Conservation (phyloP, 1,284 basidiomycete species). For the Entoloma clypeatum region DNA sequence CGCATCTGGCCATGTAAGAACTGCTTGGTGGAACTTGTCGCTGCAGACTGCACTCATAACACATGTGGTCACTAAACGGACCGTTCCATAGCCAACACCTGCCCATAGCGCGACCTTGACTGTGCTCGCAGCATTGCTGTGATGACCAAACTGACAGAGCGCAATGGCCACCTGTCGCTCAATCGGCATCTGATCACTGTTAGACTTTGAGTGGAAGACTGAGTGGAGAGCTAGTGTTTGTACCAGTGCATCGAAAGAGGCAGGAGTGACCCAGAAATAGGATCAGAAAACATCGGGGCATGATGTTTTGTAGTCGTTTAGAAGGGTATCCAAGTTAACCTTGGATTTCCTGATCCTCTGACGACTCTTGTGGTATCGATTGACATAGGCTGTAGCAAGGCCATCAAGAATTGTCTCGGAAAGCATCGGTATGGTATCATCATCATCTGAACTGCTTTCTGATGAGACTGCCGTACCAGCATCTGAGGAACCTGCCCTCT, state of each 20-base stretch:
- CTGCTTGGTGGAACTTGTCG: slow-evolving; percentile 13
- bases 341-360: neutral
- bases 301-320: slow-evolving; percentile 7
- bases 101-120: slow-evolving; percentile 26
- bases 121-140: slow-evolving; percentile 29
- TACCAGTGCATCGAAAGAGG: slow-evolving; percentile 22
- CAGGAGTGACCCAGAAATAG: slow-evolving; percentile 19
- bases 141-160: slow-evolving; percentile 30
- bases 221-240: slow-evolving; percentile 17
- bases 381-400: neutral
- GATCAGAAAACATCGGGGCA: slow-evolving; percentile 16
- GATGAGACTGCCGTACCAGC: too few species aligned
- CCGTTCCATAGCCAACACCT: slow-evolving; percentile 30
- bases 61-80: slow-evolving; percentile 22
- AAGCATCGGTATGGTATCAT: too few species aligned
- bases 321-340: slow-evolving; percentile 3
- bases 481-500: too few species aligned
- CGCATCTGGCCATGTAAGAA: slow-evolving; percentile 17
- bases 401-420: neutral
- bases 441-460: too few species aligned
- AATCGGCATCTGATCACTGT: slow-evolving; percentile 23
- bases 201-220: slow-evolving; percentile 28
- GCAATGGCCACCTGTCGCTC: slow-evolving; percentile 30
- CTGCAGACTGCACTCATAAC: slow-evolving; percentile 21
- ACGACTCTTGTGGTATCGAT: neutral